Evolutionary conservation across 2,329 filamentous ascomycete species (phyloP).

Genomic region (Chaetomium globosum): DNA sequence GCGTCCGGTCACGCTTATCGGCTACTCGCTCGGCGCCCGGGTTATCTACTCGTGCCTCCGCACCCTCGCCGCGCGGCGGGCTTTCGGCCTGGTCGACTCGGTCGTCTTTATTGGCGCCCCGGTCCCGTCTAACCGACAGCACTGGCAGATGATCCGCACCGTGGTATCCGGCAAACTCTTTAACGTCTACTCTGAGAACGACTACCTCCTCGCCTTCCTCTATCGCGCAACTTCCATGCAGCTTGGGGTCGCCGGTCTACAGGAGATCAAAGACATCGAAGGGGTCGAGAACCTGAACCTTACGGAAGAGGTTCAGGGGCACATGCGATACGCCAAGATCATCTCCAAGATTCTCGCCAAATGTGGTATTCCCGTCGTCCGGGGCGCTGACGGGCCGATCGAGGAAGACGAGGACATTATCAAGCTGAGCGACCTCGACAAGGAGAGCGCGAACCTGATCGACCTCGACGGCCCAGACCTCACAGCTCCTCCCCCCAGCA

Average conservation of each 20-base stretch:
- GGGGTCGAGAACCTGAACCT: conserved; percentile 64
- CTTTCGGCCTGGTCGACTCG: conserved; percentile 81
- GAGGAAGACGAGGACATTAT: conserved; percentile 52
- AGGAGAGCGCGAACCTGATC: conserved; percentile 46
- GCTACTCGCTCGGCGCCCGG: conserved; percentile 78
- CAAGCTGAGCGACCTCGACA: conserved; percentile 36
- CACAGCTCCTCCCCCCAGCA: conserved; percentile 18
- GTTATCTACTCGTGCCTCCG: conserved; percentile 82
- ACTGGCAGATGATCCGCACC: conserved; percentile 76
- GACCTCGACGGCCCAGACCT: conserved; percentile 46
- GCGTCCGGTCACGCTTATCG: conserved; percentile 76
- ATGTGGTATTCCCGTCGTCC: conserved; percentile 55
- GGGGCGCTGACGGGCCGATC: conserved; percentile 49
- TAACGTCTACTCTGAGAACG: conserved; percentile 86
- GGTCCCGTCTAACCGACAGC: conserved; percentile 67
- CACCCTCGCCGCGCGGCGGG: conserved; percentile 72
- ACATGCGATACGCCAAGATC: conserved; percentile 46
- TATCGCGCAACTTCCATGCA: conserved; percentile 84
- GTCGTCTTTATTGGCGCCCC: conserved; percentile 83
- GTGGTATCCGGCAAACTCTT: conserved; percentile 81
- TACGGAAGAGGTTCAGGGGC: conserved; percentile 53
- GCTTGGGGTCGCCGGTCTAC: conserved; percentile 79
- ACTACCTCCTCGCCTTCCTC: conserved; percentile 83
- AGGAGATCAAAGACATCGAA: conserved; percentile 67
- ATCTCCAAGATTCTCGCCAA: conserved; percentile 54